Evolutionary conservation across 352 stramenopile species (phyloP), one percentile per base, ranked within the genome.

Genomic region (Phytophthora quininea): DNA sequence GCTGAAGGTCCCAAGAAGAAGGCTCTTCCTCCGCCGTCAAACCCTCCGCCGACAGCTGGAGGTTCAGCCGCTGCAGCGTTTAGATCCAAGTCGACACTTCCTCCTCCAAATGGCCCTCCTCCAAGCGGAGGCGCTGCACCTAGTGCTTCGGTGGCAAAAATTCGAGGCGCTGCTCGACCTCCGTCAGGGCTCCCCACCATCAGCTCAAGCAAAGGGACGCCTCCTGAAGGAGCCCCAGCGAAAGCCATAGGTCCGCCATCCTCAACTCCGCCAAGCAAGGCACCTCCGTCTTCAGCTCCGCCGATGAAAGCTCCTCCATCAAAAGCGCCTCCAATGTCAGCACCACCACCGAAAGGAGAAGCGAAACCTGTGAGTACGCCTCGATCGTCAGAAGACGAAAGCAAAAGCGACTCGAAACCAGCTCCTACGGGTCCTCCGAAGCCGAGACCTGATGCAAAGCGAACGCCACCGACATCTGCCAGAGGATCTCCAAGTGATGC

Each of bases 81-180:
- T 30, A 79, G 86, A 38, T 84, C 84, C 1, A 94, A 94, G 52
- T 81, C 78, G 0, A 65, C 78, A 8, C 58, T 92, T 4, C 82
- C 84, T 5, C 84, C 84, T 2, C 84, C 86, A 0, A 91, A 77
- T 66, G 84, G 81, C 4, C 79, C 86, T 48, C 86, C 84, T 7
- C 84, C 86, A 19, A 73, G 62, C n/a, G 46, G 72, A 54, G 74
- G 78, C 3, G 76, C 71, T 4, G 76, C 71, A 9, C 62, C 80
- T 3, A 94, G 82, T 73, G 73, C 84, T 19, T 91, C 84, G 0
- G 84, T 94, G 0, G 81, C 83, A 5, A 94, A 94, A 69, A 88
- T 94, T 49, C 86, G 84, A 70, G 77, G 79, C 9, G 80, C 84
- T 12, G 80, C 71, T 4, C 79, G 81, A 33, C 62, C 63, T 4